Conservation (phyloP, 108 stramenopile species). For the Hondaea fermentalgiana region DNA sequence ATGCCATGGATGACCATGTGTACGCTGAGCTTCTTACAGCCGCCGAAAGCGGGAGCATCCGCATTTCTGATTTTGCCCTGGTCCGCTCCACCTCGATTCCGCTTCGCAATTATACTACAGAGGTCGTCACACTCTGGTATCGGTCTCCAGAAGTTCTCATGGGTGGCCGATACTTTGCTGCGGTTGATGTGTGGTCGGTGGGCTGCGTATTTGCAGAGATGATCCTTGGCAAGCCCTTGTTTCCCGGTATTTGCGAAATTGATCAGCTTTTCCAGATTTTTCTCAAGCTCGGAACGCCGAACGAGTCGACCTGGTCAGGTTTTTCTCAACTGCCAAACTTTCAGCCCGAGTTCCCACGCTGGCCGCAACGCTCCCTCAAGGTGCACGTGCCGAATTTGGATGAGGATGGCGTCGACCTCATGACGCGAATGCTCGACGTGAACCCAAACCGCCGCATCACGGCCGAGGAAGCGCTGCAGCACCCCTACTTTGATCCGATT, state of each 20-base stretch:
- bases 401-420: slow-evolving; percentile 65
- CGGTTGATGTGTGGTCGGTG: slow-evolving; percentile 96
- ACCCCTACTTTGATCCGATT: slow-evolving; percentile 69
- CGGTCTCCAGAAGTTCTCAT: slow-evolving; percentile 94
- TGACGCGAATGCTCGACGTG: slow-evolving; percentile 67
- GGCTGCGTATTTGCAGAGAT: slow-evolving; percentile 86
- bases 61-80: slow-evolving; percentile 81
- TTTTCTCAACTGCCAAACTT: slow-evolving; percentile 42
- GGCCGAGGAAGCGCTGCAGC: slow-evolving; percentile 72
- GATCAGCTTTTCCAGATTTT: slow-evolving; percentile 82
- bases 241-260: slow-evolving; percentile 70
- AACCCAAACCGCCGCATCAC: slow-evolving; percentile 77
- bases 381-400: slow-evolving; percentile 52
- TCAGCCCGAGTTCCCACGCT: slow-evolving; percentile 28
- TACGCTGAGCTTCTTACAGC: slow-evolving; percentile 50
- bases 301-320: slow-evolving; percentile 52
- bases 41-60: background rate
- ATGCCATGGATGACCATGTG: slow-evolving; percentile 53
- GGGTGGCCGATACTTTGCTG: slow-evolving; percentile 88
- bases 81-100: slow-evolving; percentile 69
- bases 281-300: slow-evolving; percentile 70
- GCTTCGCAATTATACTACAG: slow-evolving; percentile 48
- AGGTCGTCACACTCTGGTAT: slow-evolving; percentile 96
- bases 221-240: slow-evolving; percentile 66
- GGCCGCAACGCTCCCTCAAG: slow-evolving; percentile 55